Base-by-base conservation (phyloP, 2,329 filamentous ascomycete species). In the Dendryphion nanum region DNA sequence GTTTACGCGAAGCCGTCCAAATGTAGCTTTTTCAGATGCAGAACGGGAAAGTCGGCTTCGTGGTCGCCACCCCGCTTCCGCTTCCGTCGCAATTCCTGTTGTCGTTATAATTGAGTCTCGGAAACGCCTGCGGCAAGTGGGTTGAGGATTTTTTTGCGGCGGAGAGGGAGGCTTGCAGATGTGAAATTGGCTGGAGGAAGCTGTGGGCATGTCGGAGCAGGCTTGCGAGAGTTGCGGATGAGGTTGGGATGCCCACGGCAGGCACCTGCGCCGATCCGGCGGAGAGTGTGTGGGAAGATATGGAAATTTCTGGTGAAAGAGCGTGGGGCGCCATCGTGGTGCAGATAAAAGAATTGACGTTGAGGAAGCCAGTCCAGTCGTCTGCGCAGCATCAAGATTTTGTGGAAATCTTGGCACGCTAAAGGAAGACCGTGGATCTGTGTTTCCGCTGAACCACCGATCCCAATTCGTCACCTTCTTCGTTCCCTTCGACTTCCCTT, bases 1-100 rank as follows among this genome's bases (percentile, higher is more conserved):
- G 15, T 83, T 81, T 10, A 86, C 83, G 53, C 86, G 53, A 97
- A 95, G 0, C 91, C 93, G 40, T 95, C 82, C 5, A 89, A 74
- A 61, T 96, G 86, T 13, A 98, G 73, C 65, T 86, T 89, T 54
- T 86, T 83, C 55, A 95, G 72, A 55, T 89, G 89, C 47, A 96
- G 60, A 2, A 85, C 70, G 33, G 68, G 47, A 20, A 67, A 67
- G 35, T 75, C 69, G 4, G 63, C 66, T 18, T 67, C 59, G 26
- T 76, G 69, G 23, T 58, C 64, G 31, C 76, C 73, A 6, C 74
- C 75, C 50, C 86, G 76, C 73, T 93, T 95, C 46, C 86, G 76
- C 72, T 95, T 94, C 65, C 79, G 83, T 51, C 81, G 82, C 47
- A 73, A 71, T 48, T 85, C 79, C 49, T 83, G 83, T 49, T 86